These are phyloP conservation scores for Gonium pectorale DNA, from an alignment of 139 green algal species.

Conservation along the genomic window DNA sequence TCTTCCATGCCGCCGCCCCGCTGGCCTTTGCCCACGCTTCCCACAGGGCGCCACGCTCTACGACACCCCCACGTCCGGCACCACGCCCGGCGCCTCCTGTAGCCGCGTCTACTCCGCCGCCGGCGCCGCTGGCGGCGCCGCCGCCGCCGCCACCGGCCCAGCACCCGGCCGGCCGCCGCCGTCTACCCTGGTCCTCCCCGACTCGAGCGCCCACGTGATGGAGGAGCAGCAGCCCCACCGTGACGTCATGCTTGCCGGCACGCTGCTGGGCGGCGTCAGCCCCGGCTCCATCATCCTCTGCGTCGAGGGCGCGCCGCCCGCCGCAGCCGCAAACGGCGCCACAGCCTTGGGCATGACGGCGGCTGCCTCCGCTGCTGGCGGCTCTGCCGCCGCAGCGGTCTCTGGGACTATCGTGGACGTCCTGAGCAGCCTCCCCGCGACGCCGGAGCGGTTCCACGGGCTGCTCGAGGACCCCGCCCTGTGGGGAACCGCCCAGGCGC, in stretches of 20 bases:
- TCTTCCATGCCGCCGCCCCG: no score
- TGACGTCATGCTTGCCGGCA: not conserved
- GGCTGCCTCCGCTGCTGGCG: not conserved
- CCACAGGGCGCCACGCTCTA: no score
- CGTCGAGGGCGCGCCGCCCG: not conserved
- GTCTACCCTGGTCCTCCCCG: not conserved
- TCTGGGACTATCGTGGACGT: no score
- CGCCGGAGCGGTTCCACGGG: no score
- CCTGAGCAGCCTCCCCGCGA: no score
- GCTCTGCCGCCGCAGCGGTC: not conserved
- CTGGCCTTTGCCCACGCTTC: no score
- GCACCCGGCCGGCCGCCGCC: not conserved
- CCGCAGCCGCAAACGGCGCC: not conserved
- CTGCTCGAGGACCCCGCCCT: no score
- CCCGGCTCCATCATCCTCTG: not conserved
- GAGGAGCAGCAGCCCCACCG: not conserved
- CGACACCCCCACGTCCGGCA: no score
- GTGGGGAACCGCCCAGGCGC: no score
- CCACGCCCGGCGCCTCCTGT: no score
- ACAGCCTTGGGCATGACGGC: not conserved
- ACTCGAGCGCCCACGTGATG: not conserved
- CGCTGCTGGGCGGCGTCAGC: not conserved
- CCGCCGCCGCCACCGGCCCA: not conserved
- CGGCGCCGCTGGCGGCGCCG: not conserved
- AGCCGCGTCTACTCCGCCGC: not conserved